A percentile compares a stretch with the other conserved stretches of the same genome.
These are phyloP conservation scores for Sporodiniella umbellata DNA, from an alignment of 371 early-diverging fungal species.

Conservation along the genomic window DNA sequence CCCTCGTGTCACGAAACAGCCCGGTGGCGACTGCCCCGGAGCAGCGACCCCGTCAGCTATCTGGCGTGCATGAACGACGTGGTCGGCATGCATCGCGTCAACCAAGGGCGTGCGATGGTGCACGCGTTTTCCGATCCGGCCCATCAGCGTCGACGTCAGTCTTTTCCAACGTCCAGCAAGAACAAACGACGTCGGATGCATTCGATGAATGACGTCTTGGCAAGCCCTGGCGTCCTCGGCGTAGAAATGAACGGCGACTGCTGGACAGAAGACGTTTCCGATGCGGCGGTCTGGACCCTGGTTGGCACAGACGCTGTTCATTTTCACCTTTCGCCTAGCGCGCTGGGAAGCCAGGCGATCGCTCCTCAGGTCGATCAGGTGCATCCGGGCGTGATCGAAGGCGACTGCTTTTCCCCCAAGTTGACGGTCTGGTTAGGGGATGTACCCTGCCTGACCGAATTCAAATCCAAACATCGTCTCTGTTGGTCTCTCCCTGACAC, in stretches of 20 bases:
- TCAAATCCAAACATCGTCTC: conserved; percentile 46
- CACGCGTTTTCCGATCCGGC: conserved; percentile 17
- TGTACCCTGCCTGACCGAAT: conserved; percentile 44
- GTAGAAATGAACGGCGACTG: conserved; percentile 38
- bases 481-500: conserved; percentile 49
- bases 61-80: conserved; percentile 76
- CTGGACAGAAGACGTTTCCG: conserved; percentile 86
- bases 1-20: no score
- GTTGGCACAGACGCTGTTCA: conserved; percentile 79
- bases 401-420: conserved; percentile 64
- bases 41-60: conserved; percentile 55
- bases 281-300: conserved; percentile 87
- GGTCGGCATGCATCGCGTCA: conserved; percentile 74
- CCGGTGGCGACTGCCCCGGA: conserved; percentile 37
- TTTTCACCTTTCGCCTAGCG: conserved; percentile 68
- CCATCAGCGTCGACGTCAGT: conserved; percentile 44
- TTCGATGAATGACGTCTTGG: conserved; percentile 31
- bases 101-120: conserved; percentile 43
- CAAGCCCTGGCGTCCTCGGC: conserved; percentile 16
- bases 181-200: conserved; percentile 40
- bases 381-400: conserved; percentile 35
- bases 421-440: conserved; percentile 72
- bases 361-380: conserved; percentile 1
- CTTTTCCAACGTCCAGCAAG: conserved; percentile 19
- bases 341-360: background rate